Base-by-base conservation (phyloP, 768 basidiomycete species). In the Hypsizygus marmoreus region DNA sequence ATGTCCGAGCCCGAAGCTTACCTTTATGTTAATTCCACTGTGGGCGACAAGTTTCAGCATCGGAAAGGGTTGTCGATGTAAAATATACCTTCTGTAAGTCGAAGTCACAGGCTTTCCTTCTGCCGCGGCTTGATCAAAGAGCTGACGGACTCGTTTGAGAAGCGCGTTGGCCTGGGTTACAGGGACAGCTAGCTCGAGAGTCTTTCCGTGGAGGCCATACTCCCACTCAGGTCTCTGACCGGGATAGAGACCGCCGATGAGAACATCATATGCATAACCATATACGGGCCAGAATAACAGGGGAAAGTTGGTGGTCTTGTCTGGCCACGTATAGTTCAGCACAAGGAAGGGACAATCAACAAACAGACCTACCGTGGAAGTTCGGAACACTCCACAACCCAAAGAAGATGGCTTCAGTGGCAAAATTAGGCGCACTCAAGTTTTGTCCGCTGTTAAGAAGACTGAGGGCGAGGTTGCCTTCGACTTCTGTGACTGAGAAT, bases 191-290 rank as follows among this genome's bases (percentile, higher is more conserved):
- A 70, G 44, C 47, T 69, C 67, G 25, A 69, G 62, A 7, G 65
- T 70, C 47, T 62, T 59, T 23, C 61, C 67, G 44, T 65, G 64
- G 32, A 70, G 46, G 25, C 56, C 51, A 46, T 69, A 67, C n/a
- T 67, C 66, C 67, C 69, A 69, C 43, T 69, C 64, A 0, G 69
- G 59, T 7, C 49, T 51, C 33, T 54, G 51, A 23, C 59, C 53
- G 4, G 69, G 67, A 43, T 68, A 70, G 6, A 68, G 51, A 4
- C 66, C 67, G 23, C 66, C 66, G 34, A 69, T 69, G 29, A 70
- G 62, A n/a, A 69, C 68, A 44, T 69, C 65, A 54, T 65, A 68
- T 2, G 65, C 64, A 39, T 60, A 66, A 2, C 68, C 65, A 43
- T 60, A 47, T 10, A 68, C 66, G 11, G 68, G 68, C 68, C 67